Conservation (phyloP, 768 basidiomycete genomes). For the Trametes cubensis region DNA sequence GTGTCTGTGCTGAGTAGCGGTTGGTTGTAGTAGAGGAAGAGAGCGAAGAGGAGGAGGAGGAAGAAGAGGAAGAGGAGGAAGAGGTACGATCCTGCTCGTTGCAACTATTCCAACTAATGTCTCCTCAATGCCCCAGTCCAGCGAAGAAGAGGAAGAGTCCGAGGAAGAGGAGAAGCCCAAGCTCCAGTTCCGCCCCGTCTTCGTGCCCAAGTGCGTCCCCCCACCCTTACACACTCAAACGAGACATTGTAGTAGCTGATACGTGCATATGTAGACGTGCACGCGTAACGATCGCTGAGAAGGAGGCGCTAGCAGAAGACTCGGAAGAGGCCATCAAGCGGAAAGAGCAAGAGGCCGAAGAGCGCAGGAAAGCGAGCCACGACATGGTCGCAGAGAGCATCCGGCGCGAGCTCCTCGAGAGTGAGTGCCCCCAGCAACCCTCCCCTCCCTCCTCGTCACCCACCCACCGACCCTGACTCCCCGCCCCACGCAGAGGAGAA, state of each 20-base stretch:
- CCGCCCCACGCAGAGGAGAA: constrained; percentile 71
- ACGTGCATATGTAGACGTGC: constrained; percentile 57
- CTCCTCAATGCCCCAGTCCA: constrained; percentile 55
- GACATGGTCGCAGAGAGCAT: constrained; percentile 95
- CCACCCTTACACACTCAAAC: not conserved
- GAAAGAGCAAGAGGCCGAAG: constrained; percentile 76
- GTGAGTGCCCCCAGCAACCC: constrained; percentile 50
- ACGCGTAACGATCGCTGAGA: constrained; percentile 72
- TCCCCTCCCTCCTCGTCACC: not conserved
- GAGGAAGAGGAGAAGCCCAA: constrained; percentile 81
- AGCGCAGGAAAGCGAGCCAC: constrained; percentile 86
- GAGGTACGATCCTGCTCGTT: constrained; percentile 43
- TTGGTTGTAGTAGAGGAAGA: constrained; percentile 34
- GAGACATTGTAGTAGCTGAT: too few species aligned
- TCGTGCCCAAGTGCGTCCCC: constrained; percentile 83
- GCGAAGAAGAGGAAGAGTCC: constrained; percentile 72
- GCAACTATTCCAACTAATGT: constrained; percentile 13
- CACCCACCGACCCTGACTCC: not conserved
- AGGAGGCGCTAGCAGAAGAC: constrained; percentile 67
- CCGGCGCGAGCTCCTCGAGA: constrained; percentile 85
- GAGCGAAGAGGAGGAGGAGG: constrained; percentile 50
- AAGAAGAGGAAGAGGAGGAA: constrained; percentile 41
- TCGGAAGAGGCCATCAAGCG: constrained; percentile 72
- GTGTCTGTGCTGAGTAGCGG: constrained; percentile 10
- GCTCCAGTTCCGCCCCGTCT: constrained; percentile 86